Percentiles rank a stretch among this genome's conserved stretches.
Conservation (phyloP, 2,329 filamentous ascomycete genomes). For the Penicillium digitatum region DNA sequence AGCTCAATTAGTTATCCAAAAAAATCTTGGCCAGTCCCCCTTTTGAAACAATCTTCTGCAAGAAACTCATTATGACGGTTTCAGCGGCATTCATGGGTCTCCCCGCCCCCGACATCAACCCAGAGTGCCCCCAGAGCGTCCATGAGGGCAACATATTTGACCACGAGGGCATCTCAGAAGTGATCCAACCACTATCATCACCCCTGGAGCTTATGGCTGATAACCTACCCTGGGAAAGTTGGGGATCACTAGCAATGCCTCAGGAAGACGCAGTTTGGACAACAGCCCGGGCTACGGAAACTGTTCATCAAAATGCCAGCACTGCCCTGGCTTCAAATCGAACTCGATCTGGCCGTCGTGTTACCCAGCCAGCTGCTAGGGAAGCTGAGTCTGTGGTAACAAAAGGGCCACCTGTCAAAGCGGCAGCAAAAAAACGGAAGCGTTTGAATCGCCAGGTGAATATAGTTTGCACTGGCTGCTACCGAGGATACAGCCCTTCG, state of each 20-base stretch:
- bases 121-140: neutral
- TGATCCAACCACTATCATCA: neutral
- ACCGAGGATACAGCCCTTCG: constrained; percentile 65
- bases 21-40: neutral
- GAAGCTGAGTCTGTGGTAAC: neutral
- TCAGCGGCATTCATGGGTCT: neutral
- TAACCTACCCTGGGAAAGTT: neutral
- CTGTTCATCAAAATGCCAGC: neutral
- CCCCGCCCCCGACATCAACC: neutral
- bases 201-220: neutral
- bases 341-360: constrained; percentile 7
- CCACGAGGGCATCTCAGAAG: neutral
- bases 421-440: constrained; percentile 53
- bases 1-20: neutral
- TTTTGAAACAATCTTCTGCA: neutral
- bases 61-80: neutral
- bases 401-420: neutral
- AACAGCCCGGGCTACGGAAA: neutral
- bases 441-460: constrained; percentile 46
- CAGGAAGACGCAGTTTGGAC: neutral
- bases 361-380: neutral
- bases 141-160: constrained; percentile 2
- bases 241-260: neutral
- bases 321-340: neutral
- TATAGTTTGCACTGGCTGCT: constrained; percentile 66